A percentile compares a stretch with the other conserved stretches of the same genome.
Evolutionary conservation across 495 filamentous ascomycete species (phyloP).

Genomic region (Cercophora newfieldiana): DNA sequence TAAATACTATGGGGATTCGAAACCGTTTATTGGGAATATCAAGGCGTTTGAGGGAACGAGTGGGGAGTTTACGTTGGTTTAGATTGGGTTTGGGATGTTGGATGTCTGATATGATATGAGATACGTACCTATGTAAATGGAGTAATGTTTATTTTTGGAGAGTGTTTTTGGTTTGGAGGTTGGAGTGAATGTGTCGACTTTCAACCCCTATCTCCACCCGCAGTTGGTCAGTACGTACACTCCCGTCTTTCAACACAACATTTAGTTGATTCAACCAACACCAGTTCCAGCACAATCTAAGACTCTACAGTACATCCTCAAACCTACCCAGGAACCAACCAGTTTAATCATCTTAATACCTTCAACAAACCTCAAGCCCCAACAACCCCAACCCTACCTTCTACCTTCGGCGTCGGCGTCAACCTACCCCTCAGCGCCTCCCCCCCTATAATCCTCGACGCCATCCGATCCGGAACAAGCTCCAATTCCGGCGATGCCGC

Average conservation of each 20-base stretch:
- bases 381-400: background rate
- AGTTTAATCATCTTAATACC: too few relatives aligned
- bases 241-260: too few relatives aligned
- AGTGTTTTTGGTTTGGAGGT: background rate
- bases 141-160: background rate
- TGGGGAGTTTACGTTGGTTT: conserved; percentile 57
- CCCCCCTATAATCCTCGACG: background rate
- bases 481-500: background rate
- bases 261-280: too few relatives aligned
- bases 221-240: too few relatives aligned
- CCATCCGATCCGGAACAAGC: background rate
- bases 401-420: background rate
- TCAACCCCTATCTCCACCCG: background rate
- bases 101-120: background rate
- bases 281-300: too few relatives aligned
- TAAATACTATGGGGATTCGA: conserved; percentile 84
- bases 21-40: conserved; percentile 64
- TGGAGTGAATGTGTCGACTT: background rate
- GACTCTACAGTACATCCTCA: too few relatives aligned
- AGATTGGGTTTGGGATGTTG: background rate
- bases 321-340: too few relatives aligned
- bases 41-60: conserved; percentile 72
- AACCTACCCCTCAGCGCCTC: background rate
- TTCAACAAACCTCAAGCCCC: too few relatives aligned
- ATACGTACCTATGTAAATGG: background rate